Base-by-base conservation (phyloP, 83 land plant genomes). In the Picea mariana region DNA sequence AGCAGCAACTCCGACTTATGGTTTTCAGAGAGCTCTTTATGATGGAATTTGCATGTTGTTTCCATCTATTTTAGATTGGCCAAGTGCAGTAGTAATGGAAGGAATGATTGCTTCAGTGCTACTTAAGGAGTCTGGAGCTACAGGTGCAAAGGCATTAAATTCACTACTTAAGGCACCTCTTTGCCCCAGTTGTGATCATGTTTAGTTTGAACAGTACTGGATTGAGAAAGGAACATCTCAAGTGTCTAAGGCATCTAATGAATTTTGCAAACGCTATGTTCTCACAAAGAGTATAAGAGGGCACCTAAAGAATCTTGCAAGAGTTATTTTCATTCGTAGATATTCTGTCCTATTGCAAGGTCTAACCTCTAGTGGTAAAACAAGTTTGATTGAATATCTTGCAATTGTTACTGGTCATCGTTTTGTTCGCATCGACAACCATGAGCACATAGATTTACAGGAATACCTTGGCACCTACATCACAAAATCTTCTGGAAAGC, bases 361-460 rank as follows among this genome's bases (percentile, higher is more conserved):
- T 9, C 99, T 99, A 23, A 98, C 99, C 24, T 98, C 99, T 61
- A 98, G 99, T 90, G 99, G 99, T 24, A 98, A 98, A 77, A 98
- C 99, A 26, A 98, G 99, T 40, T 86, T 96, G 75, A 90, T 98
- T 27, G 89, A 87, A 79, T n/a, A 95, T 86, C 95, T 98, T 88
- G 99, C 99, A 83, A 84, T 89, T 58, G 64, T 89, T 67, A 96
- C 96, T 64, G 93, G 91, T 47, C 97, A 90, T 81, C 85, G 92
- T 63, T 98, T 96, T 91, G 97, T 98, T 58, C 89, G 99, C 24
- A 98, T 98, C 77, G 96, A 98, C 84, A 98, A 98, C 75, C 99
- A 98, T 91, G 99, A 98, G 40, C 99, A 98, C 38, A 98, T 99
- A 17, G 99, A 98, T 83, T 80, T 98, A 27, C 99, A 98, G 75